Percentiles rank a stretch among this genome's conserved stretches.
Evolutionary conservation across 2,329 filamentous ascomycete species (phyloP).

Genomic region (Emericellopsis cladophorae): DNA sequence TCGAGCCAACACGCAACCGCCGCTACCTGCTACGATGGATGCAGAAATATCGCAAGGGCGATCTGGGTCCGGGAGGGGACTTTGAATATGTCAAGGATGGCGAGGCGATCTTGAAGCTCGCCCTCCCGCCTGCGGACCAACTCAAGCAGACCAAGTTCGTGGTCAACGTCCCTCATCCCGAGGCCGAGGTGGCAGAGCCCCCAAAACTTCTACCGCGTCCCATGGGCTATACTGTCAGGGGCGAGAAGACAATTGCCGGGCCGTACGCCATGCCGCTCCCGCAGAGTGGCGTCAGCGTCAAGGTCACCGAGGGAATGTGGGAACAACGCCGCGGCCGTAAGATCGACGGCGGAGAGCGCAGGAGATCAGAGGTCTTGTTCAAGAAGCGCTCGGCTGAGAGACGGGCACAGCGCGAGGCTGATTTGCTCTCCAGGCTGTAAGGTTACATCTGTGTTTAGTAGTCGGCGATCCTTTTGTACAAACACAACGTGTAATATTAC

Average conservation of each 20-base stretch:
- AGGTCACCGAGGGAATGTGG: conserved; percentile 81
- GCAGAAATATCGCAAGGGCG: conserved; percentile 67
- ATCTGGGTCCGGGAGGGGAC: conserved; percentile 74
- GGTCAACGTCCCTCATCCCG: conserved; percentile 39
- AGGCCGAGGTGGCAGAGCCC: conserved; percentile 4
- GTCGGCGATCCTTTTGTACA: too few relatives aligned
- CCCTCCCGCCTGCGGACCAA: conserved; percentile 22
- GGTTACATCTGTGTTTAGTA: too few relatives aligned
- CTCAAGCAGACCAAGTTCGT: conserved; percentile 35
- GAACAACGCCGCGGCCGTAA: conserved; percentile 78
- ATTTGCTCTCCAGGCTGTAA: conserved; percentile 19
- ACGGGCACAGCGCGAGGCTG: conserved; percentile 47
- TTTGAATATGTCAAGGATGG: conserved; percentile 55
- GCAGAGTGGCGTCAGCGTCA: conserved; percentile 51
- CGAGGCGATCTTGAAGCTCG: conserved; percentile 36
- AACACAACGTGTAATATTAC: too few relatives aligned
- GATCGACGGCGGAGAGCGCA: conserved; percentile 91
- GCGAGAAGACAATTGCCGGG: conserved; percentile 59
- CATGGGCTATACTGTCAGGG: conserved; percentile 48
- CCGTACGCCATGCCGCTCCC: conserved; percentile 61
- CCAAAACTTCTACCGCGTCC: conserved; percentile 20
- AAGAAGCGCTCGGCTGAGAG: conserved; percentile 74
- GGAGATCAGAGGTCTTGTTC: conserved; percentile 72
- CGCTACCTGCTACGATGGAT: conserved; percentile 82
- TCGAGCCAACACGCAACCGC: conserved; percentile 74